Base-by-base conservation (phyloP, 352 stramenopile species). In the Globisporangium lucens region DNA sequence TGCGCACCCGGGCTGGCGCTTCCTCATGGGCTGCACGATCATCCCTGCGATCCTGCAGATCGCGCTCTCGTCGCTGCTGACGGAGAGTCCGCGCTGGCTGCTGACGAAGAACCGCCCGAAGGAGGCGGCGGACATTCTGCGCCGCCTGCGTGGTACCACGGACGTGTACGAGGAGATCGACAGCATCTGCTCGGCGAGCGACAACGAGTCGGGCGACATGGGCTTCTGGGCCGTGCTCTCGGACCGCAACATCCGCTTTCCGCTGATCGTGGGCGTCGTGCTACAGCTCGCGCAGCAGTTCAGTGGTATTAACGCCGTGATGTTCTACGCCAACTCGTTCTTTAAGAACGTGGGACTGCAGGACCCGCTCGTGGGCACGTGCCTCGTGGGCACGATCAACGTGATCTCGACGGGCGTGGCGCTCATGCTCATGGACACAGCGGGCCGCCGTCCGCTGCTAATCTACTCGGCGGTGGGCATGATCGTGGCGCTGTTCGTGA, bases 141-240 rank as follows among this genome's bases (percentile, higher is more conserved):
- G 83, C 27, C 72, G 80, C 20, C 64, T 91, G 41, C 82, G 83
- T 65, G 83, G 82, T n/a, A 84, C 80, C 3, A 89, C 84, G 30
- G 83, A 91, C 70, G 83, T 91, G 51, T 90, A 91, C 65, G 83
- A 91, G 65, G 83, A 91, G 67, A 90, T 91, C 51, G 83, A 91
- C 67, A 90, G 82, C 74, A 91, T 91, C 70, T 90, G 82, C 70
- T 90, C 82, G 51, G 83, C 83, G 59, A 90, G 82, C 70, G 83
- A 90, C 75, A 91, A 91, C 57, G 83, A 91, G 60, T 83, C 76
- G 3, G 80, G 82, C 27, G 76, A 78, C 63, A 75, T 84, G 76
- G 81, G 82, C 43, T 88, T 91, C 56, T 89, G 77, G 82, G 78
- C 76, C 41, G 82, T 91, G 51, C 74, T 91, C 27, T 73, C 57